Conservation (phyloP, 1,284 basidiomycete genomes). For the Chalciporus sp. region DNA sequence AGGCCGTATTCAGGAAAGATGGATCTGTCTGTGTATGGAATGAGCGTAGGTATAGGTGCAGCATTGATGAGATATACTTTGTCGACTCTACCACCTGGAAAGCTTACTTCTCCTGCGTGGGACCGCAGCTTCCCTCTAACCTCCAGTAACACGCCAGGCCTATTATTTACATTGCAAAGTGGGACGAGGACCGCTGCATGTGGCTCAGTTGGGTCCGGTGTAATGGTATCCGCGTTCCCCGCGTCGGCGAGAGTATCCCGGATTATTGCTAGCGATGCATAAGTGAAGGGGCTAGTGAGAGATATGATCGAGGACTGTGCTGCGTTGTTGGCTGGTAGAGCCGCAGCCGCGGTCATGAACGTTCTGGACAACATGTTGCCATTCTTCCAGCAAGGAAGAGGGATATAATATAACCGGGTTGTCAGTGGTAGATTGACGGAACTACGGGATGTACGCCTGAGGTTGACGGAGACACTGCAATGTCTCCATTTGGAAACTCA, state of each 20-base stretch:
- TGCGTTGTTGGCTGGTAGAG: background rate
- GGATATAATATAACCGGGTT: background rate
- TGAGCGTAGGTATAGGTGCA: constrained; percentile 5
- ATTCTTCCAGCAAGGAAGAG: constrained; percentile 12
- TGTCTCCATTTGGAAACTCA: constrained; percentile 5
- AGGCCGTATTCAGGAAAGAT: constrained; percentile 56
- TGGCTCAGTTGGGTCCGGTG: constrained; percentile 23
- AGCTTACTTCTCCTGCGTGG: constrained; percentile 84
- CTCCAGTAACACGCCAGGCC: constrained; percentile 70
- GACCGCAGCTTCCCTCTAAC: constrained; percentile 64
- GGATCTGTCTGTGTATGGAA: constrained; percentile 49
- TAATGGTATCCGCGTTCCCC: constrained; percentile 2
- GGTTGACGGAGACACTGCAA: background rate
- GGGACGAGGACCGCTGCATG: constrained; percentile 75
- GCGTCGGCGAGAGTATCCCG: constrained; percentile 39
- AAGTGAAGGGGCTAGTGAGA: constrained; percentile 44
- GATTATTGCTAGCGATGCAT: constrained; percentile 41
- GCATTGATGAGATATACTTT: constrained; percentile 39
- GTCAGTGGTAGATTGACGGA: background rate
- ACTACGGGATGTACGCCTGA: background rate
- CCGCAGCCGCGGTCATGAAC: constrained; percentile 18
- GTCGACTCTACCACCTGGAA: constrained; percentile 77
- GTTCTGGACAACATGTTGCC: constrained; percentile 31
- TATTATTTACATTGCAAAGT: constrained; percentile 67
- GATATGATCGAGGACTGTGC: constrained; percentile 29